Evolutionary conservation across 805 yeast genomes (phyloP).

Genomic region (Candida maesae): DNA sequence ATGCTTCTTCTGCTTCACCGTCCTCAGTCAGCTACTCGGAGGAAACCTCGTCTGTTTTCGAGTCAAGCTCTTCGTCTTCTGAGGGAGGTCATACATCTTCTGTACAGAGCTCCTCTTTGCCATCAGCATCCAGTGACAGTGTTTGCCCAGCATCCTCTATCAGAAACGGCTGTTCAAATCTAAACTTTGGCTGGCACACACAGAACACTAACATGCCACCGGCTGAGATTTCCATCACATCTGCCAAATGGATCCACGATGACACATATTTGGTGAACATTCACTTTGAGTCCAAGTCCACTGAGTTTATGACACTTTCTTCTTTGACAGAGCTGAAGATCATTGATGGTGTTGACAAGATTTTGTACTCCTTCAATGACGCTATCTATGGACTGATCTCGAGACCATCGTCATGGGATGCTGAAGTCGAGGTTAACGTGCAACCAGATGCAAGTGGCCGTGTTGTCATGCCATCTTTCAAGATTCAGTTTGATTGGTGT

Average conservation of each 20-base stretch:
- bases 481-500: slow-evolving; percentile 27
- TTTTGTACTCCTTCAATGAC: slow-evolving; percentile 13
- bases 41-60: no score
- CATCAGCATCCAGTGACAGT: background rate
- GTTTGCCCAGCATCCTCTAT: background rate
- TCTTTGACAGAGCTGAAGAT: slow-evolving; percentile 18
- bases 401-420: slow-evolving; percentile 14
- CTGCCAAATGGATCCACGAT: slow-evolving; percentile 13
- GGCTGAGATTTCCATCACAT: slow-evolving; percentile 11
- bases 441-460: slow-evolving; percentile 3
- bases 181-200: slow-evolving; percentile 16
- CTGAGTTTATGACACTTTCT: background rate
- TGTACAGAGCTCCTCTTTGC: no score
- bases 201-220: slow-evolving; percentile 12
- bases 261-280: slow-evolving; percentile 16
- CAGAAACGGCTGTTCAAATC: slow-evolving; percentile 9
- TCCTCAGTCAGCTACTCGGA: background rate
- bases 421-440: slow-evolving; percentile 4
- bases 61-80: no score
- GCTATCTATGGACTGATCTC: slow-evolving; percentile 5
- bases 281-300: slow-evolving; percentile 4
- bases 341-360: slow-evolving; percentile 11
- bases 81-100: no score
- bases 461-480: slow-evolving; percentile 14
- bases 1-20: background rate